Evolutionary conservation across 2,329 filamentous ascomycete species (phyloP), one percentile per base, ranked within the genome.

Genomic region (Monosporascus sp.): DNA sequence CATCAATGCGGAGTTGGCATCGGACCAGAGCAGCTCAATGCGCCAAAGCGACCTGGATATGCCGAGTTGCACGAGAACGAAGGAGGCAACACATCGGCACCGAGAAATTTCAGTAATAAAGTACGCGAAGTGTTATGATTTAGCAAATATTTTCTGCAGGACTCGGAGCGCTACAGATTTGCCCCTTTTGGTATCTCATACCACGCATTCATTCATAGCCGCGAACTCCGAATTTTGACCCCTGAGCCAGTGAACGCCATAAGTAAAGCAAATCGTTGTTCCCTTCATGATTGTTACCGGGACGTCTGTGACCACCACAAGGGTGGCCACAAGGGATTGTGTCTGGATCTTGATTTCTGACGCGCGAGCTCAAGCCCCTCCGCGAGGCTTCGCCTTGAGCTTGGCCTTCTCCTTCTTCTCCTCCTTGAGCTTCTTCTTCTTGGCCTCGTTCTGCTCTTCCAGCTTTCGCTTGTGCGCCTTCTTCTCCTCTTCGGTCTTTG

Each of bases 391-490:
- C 6, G 87, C 80, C 76, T 97, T 99, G 22, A 85, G 83, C 59
- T 90, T 90, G 61, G 92, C 92, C 82, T 97, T 99, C 60, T 92
- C 90, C 78, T 97, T 97, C 66, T 93, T 92, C 54, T 95, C 91
- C 58, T 90, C 85, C 81, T 97, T 99, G 62, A 88, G 80, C 76
- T 92, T 95, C 82, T 97, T 97, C 78, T 93, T 97, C 73, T 91
- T 91, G 63, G 91, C 88, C 64, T 92, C 91, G 34, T 90, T 79
- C 77, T 95, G 95, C 74, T 92, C 90, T 50, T 97, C 93, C 38
- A 94, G 81, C 78, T 97, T 99, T 61, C 94, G 83, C 82, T 99
- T 99, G 66, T 95, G 76, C 43, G 73, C 85, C 51, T 87, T 87
- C 73, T 93, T 89, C 75, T 99, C 86, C 59, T 86, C 88, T 0